Conservation (phyloP, 1,284 basidiomycete species). For the Neolentinus lepideus region DNA sequence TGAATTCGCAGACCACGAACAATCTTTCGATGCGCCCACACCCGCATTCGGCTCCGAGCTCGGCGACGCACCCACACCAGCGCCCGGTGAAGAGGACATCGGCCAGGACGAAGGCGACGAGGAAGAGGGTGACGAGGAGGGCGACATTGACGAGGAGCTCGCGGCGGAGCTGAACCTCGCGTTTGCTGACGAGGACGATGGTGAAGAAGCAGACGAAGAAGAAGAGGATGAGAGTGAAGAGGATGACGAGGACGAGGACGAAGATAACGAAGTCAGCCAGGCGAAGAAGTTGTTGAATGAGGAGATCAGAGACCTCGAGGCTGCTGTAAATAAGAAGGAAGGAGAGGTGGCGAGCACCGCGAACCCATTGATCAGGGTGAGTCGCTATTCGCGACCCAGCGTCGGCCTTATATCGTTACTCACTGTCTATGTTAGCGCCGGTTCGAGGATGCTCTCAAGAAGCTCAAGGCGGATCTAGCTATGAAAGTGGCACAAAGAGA, state of each 20-base stretch:
- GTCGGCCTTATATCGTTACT: conserved; percentile 2
- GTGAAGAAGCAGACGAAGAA: conserved; percentile 55
- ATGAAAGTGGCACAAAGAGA: conserved; percentile 80
- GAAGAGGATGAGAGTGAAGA: conserved; percentile 63
- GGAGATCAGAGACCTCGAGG: conserved; percentile 86
- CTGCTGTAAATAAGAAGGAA: conserved; percentile 82
- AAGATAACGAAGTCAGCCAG: conserved; percentile 67
- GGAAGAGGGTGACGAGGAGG: conserved; percentile 61
- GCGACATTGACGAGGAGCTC: conserved; percentile 74
- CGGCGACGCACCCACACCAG: conserved; percentile 55
- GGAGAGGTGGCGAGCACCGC: conserved; percentile 80
- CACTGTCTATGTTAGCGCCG: conserved; percentile 58
- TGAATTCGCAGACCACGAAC: conserved; percentile 70
- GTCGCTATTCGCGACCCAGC: conserved; percentile 11
- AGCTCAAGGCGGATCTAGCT: conserved; percentile 80
- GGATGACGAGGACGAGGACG: conserved; percentile 63
- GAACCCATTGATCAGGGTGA: conserved; percentile 83
- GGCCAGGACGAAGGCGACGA: conserved; percentile 55
- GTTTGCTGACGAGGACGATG: conserved; percentile 41
- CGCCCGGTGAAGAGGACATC: conserved; percentile 26
- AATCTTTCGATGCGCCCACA: conserved; percentile 53
- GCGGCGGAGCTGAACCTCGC: conserved; percentile 71
- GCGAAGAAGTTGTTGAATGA: conserved; percentile 78
- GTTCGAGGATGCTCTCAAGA: conserved; percentile 88
- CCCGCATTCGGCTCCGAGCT: conserved; percentile 55